phyloP scores from a whole-genome alignment of 805 yeast species.

The Monosporozyma servazzii region DNA sequence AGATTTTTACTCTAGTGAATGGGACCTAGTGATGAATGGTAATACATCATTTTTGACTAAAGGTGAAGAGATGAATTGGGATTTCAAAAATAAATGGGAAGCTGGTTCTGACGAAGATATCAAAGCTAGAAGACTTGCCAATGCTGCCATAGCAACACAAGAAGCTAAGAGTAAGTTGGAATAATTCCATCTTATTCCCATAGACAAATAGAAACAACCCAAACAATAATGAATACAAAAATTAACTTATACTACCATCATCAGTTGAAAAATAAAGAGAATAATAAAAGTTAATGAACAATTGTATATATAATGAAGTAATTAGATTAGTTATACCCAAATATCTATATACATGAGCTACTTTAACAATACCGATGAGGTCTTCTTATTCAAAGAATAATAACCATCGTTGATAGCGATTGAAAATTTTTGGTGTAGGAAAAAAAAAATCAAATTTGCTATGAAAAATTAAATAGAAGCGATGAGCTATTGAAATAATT shows the following conservation, averaged over 20 bases:
- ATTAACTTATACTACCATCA: neutral
- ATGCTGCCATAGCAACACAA: constrained; percentile 5
- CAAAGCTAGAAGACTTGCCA: constrained; percentile 36
- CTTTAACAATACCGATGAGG: neutral
- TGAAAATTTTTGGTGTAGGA: neutral
- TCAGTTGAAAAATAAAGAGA: neutral
- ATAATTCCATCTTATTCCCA: neutral
- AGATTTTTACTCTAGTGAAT: constrained; percentile 30
- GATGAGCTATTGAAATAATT: neutral
- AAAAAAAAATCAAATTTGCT: neutral
- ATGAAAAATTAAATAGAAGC: neutral
- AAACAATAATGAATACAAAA: neutral
- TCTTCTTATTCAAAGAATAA: neutral
- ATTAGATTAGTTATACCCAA: too few relatives aligned
- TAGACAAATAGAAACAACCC: neutral
- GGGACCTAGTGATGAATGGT: constrained; percentile 67
- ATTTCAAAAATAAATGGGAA: constrained; percentile 64
- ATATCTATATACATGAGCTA: neutral
- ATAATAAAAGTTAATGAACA: neutral
- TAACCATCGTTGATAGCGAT: neutral
- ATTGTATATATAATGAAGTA: too few relatives aligned
- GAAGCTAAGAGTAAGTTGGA: constrained; percentile 4
- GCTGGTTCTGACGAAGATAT: constrained; percentile 90
- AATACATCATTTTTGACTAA: constrained; percentile 54
- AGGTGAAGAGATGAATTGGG: constrained; percentile 97